A percentile compares a stretch with the other conserved stretches of the same genome.
Evolutionary conservation across 2,329 filamentous ascomycete genomes (phyloP).

Genomic region (Thelonectria olida): DNA sequence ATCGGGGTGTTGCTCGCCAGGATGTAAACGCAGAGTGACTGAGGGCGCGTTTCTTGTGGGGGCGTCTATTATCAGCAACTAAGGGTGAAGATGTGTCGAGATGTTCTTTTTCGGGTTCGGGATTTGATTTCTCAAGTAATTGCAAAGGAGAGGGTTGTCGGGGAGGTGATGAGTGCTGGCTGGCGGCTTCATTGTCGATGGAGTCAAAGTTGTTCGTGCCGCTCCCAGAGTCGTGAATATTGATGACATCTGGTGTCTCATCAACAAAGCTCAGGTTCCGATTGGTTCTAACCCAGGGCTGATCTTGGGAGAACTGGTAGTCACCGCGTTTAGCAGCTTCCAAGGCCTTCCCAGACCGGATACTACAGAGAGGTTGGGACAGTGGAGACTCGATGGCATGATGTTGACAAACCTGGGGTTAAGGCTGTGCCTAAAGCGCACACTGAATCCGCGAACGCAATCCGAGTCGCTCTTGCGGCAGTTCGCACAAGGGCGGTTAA

Average conservation of each 20-base stretch:
- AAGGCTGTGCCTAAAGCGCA: slow-evolving; percentile 41
- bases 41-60: slow-evolving; percentile 34
- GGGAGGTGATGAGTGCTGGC: slow-evolving; percentile 24
- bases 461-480: slow-evolving; percentile 39
- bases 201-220: slow-evolving; percentile 23
- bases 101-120: slow-evolving; percentile 6
- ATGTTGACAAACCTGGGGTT: slow-evolving; percentile 36
- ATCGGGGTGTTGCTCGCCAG: slow-evolving; percentile 25
- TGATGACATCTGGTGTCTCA: slow-evolving; percentile 41
- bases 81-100: background rate
- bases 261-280: slow-evolving; percentile 41
- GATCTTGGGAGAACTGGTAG: slow-evolving; percentile 37
- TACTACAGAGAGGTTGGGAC: slow-evolving; percentile 16
- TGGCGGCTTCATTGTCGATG: slow-evolving; percentile 16
- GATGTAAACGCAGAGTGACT: slow-evolving; percentile 28
- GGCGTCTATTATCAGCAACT: slow-evolving; percentile 16
- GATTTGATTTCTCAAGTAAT: slow-evolving; percentile 4
- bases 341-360: slow-evolving; percentile 27
- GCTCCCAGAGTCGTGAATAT: slow-evolving; percentile 35
- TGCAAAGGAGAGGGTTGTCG: background rate
- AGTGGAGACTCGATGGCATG: too few species aligned
- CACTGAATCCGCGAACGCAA: slow-evolving; percentile 40
- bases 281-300: slow-evolving; percentile 41
- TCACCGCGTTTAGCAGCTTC: slow-evolving; percentile 27
- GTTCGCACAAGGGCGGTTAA: slow-evolving; percentile 36